Conservation (phyloP, 257 asterid species). For the Pogostemon cablin region DNA sequence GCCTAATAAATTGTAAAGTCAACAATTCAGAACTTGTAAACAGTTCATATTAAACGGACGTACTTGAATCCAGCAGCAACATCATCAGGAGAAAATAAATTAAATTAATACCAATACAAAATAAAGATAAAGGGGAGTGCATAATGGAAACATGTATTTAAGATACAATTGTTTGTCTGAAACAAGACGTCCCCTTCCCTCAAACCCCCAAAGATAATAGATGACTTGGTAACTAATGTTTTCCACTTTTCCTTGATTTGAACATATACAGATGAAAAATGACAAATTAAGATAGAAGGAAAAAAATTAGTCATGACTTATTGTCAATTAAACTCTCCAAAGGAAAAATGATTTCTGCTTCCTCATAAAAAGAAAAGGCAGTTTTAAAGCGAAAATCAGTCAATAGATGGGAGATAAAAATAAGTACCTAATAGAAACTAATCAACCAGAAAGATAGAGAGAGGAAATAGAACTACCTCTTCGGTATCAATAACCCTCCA, state of each 20-base stretch:
- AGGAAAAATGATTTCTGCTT: neutral
- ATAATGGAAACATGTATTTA: neutral
- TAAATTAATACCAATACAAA: neutral
- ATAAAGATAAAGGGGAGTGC: neutral
- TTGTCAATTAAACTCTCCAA: neutral
- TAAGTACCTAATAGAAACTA: too few relatives aligned
- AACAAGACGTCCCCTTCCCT: neutral
- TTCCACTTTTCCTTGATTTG: neutral
- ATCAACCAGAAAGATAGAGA: neutral
- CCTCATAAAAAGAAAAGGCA: constrained; percentile 1
- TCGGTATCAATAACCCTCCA: constrained; percentile 88
- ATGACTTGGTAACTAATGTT: neutral
- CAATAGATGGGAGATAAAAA: neutral
- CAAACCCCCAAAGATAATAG: neutral
- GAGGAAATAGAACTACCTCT: constrained; percentile 49
- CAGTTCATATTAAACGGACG: neutral
- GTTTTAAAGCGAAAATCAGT: constrained; percentile 7
- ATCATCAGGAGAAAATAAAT: neutral
- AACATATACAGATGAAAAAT: neutral
- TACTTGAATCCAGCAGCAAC: neutral
- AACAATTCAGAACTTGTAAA: neutral
- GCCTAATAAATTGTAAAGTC: neutral
- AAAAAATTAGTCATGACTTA: neutral
- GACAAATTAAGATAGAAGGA: neutral
- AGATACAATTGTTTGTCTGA: neutral